Base-by-base conservation (phyloP, 352 stramenopile genomes). In the Phytopythium mirpurense region DNA sequence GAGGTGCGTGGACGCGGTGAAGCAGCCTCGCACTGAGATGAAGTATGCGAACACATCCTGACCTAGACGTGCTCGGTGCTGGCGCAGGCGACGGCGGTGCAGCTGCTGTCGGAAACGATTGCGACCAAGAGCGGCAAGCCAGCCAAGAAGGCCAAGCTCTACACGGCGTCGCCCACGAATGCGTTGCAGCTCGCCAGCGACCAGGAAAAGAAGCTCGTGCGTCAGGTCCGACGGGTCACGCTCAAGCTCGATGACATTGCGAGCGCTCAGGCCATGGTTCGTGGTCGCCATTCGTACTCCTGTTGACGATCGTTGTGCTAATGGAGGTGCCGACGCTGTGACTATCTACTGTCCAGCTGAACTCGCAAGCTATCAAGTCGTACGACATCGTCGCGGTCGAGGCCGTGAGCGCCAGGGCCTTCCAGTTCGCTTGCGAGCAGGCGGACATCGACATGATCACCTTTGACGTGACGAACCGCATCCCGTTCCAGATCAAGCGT, bases 301-400 rank as follows among this genome's bases (percentile, higher is more conserved):
- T 18, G 12, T 14, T 37, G 27, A 0, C 10, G 26, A 27, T 9
- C n/a, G 18, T n/a, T 15, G 27, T 16, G 5, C 15, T 19, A 15
- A 19, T 31, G 6, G 18, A 34, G 3, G 18, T 19, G 15, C n/a
- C n/a, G n/a, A n/a, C n/a, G n/a, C n/a, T n/a, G n/a, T n/a, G n/a
- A n/a, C n/a, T n/a, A n/a, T n/a, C n/a, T n/a, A n/a, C n/a, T 57
- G 26, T n/a, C 27, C 47, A 91, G 83, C 70, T 73, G 46, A 58
- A 55, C 26, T 86, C 74, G 27, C 54, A 70, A 16, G 65, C 72
- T 8, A 59, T 90, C 35, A 88, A 88, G 54, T 59, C 65, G 48
- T 94, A 90, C 60, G 82, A 93, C 38, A 48, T 94, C 9, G 73
- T 94, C n/a, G 84, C 84, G 1, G 80, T 78, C 1, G 77, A 93